These are phyloP conservation scores for Erythrophleum ivorense DNA, from an alignment of 331 rosid genomes.

Conservation along the genomic window DNA sequence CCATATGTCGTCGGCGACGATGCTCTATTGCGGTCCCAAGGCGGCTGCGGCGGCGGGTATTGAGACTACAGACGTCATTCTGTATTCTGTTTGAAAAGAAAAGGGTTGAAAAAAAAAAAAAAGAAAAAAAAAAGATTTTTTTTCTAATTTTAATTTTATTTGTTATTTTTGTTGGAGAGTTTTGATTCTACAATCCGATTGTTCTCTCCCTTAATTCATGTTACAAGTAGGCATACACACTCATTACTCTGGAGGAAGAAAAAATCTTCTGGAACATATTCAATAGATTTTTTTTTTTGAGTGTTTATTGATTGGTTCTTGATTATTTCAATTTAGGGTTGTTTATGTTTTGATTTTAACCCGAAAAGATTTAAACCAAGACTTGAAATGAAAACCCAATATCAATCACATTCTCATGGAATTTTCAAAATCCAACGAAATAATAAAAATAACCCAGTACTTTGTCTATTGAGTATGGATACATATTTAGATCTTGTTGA, in stretches of 20 bases:
- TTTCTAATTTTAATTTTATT: not conserved
- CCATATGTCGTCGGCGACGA: not conserved
- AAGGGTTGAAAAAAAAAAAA: not conserved
- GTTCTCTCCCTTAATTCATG: not conserved
- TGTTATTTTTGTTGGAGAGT: not conserved
- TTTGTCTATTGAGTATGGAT: too few relatives aligned
- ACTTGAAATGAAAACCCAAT: too few relatives aligned
- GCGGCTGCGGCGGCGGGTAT: conserved; percentile 14
- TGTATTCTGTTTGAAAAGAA: conserved; percentile 53
- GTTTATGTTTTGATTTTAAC: not conserved
- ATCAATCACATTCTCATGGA: too few relatives aligned
- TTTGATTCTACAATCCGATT: not conserved
- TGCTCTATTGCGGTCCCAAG: conserved; percentile 27
- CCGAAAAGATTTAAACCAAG: too few relatives aligned
- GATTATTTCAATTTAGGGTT: not conserved
- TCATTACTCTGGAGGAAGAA: not conserved
- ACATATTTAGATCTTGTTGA: too few relatives aligned
- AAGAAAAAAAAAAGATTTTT: not conserved
- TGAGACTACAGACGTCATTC: conserved; percentile 50
- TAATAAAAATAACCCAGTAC: too few relatives aligned
- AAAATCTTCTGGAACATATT: not conserved
- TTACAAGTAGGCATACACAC: not conserved
- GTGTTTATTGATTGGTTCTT: too few relatives aligned
- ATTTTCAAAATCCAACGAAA: too few relatives aligned
- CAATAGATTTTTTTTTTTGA: too few relatives aligned